Base-by-base conservation (phyloP, 2,329 filamentous ascomycete genomes). In the Sarocladium strictum region DNA sequence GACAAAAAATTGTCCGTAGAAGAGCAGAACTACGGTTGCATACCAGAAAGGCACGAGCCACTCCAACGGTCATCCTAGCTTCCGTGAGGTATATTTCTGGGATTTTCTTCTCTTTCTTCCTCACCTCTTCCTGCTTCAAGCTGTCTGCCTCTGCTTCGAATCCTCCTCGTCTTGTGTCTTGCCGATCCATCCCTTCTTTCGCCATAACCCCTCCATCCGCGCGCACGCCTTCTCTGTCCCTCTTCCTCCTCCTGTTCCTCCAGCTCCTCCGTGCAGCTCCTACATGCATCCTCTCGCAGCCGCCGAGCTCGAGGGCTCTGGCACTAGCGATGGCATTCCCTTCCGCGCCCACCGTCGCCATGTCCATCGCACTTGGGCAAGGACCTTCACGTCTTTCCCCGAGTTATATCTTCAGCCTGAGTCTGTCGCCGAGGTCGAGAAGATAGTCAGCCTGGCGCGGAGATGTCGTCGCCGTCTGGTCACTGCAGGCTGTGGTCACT, bases 351-450 rank as follows among this genome's bases (percentile, higher is more conserved):
- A 78, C 56, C 75, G 80, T 57, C 76, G 81, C 53, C 85, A 97
- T 69, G 72, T 85, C 50, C 94, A 97, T 74, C 86, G 86, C 64
- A 99, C 94, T 19, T 99, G 94, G 94, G 94, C 94, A 37, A 86
- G 86, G 65, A 97, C 94, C 51, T 97, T 95, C 74, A 86, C 88
- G 64, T 94, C 87, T 52, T 82, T 85, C 17, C 94, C 94, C 2
- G 91, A 97, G 75, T 84, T 97, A 56, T 97, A 93, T 72, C 84
- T 97, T 62, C 89, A 89, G 64, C 94, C 94, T 2, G 80, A 88
- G 63, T 86, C 85, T 1, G 76, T 94, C 53, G 75, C 76, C 14
- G 93, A 97, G 72, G 82, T 99, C 60, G 87, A 93, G 69, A 92
- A 95, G 69, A 77, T 88, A 52, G 81, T 97, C 58, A 85, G 79